These are phyloP conservation scores for Puccinia triticina DNA, from an alignment of 1,284 basidiomycete genomes.

Conservation along the genomic window DNA sequence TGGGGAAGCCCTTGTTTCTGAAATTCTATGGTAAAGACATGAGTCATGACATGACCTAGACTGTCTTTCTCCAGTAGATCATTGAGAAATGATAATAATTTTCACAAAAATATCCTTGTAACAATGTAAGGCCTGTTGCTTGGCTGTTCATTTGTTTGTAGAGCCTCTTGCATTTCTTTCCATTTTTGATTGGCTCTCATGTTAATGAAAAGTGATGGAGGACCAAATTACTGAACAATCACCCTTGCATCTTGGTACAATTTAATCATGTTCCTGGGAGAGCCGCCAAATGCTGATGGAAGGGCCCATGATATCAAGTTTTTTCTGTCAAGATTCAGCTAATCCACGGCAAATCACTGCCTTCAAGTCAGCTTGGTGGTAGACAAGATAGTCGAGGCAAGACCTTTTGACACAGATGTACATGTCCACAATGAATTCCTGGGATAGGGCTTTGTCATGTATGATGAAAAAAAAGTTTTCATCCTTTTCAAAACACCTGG, in stretches of 20 bases:
- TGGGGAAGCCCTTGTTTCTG: constrained; percentile 66
- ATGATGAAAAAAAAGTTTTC: background rate
- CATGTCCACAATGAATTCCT: background rate
- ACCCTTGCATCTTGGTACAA: constrained; percentile 61
- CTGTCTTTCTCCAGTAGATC: constrained; percentile 55
- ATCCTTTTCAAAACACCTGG: background rate
- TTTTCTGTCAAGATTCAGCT: background rate
- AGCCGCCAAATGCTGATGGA: constrained; percentile 61
- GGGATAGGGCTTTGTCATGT: background rate
- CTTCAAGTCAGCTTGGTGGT: background rate
- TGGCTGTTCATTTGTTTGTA: constrained; percentile 62
- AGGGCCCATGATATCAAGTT: constrained; percentile 48
- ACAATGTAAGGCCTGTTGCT: constrained; percentile 65
- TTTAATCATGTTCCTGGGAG: constrained; percentile 59
- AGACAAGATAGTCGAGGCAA: background rate
- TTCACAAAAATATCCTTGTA: constrained; percentile 63
- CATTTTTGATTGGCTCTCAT: constrained; percentile 62
- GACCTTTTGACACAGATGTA: background rate
- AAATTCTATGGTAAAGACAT: constrained; percentile 65
- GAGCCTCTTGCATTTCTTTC: constrained; percentile 62
- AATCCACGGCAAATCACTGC: background rate
- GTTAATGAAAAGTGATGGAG: constrained; percentile 62
- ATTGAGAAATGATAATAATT: constrained; percentile 58
- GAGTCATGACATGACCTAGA: constrained; percentile 60
- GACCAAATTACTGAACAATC: constrained; percentile 58